phyloP scores from a whole-genome alignment of 768 basidiomycete genomes.

The Boletus reticuloceps region DNA sequence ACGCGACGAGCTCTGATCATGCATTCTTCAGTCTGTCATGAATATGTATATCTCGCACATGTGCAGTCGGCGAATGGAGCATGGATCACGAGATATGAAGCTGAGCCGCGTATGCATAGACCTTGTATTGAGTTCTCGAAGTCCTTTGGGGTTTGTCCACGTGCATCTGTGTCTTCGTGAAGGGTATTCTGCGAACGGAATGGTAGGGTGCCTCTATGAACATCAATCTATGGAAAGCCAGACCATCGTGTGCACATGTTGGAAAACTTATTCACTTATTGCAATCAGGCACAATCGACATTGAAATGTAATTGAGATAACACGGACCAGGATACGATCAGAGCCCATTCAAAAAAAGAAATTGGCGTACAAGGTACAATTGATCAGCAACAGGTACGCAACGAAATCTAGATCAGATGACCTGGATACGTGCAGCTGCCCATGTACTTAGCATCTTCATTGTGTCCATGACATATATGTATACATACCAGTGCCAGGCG shows the following conservation, averaged over 20 bases:
- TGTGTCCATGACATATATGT: neutral
- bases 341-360: too few species aligned
- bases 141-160: too few species aligned
- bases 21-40: neutral
- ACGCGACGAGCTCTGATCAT: neutral
- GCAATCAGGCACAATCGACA: too few species aligned
- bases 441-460: neutral
- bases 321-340: neutral
- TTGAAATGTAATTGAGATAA: too few species aligned
- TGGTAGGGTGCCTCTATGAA: too few species aligned
- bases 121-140: too few species aligned
- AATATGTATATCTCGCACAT: neutral
- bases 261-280: too few species aligned
- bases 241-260: too few species aligned
- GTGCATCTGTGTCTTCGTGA: too few species aligned
- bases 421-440: conserved; percentile 57
- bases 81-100: neutral
- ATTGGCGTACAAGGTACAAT: conserved; percentile 54
- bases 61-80: neutral
- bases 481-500: conserved; percentile 50
- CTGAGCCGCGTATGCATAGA: too few species aligned
- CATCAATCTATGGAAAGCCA: too few species aligned
- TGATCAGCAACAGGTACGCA: conserved; percentile 63
- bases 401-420: conserved; percentile 48
- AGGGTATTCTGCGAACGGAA: too few species aligned